phyloP scores from a whole-genome alignment of 23 red algal genomes.

The Agarophyton chilense region DNA sequence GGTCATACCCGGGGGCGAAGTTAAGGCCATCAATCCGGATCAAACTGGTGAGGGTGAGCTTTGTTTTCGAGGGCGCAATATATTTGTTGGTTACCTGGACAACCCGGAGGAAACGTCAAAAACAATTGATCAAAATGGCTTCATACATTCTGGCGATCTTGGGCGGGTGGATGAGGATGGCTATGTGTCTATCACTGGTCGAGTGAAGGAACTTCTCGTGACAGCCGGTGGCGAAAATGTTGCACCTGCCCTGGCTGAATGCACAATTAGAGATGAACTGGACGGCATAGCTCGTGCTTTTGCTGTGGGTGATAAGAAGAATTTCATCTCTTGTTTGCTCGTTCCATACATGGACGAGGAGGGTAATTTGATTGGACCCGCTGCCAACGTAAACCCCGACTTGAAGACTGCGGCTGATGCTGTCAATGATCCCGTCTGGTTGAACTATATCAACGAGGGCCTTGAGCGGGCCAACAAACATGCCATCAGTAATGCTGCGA shows the following conservation, averaged over 20 bases:
- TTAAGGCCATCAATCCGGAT: slow-evolving; percentile 61
- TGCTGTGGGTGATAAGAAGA: slow-evolving; percentile 85
- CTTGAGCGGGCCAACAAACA: slow-evolving; percentile 62
- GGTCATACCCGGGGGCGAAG: slow-evolving; percentile 40
- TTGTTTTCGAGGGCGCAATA: slow-evolving; percentile 81
- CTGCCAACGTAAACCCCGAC: slow-evolving; percentile 33
- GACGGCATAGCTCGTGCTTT: slow-evolving; percentile 73
- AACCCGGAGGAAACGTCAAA: slow-evolving; percentile 59
- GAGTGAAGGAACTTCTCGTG: slow-evolving; percentile 91
- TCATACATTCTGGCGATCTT: slow-evolving; percentile 88
- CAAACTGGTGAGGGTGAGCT: slow-evolving; percentile 74
- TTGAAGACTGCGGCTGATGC: slow-evolving; percentile 63
- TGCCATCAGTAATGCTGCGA: slow-evolving; percentile 71
- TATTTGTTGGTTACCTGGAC: slow-evolving; percentile 84
- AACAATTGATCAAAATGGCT: slow-evolving; percentile 88
- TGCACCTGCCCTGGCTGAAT: slow-evolving; percentile 79
- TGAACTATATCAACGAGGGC: slow-evolving; percentile 62
- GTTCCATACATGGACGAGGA: slow-evolving; percentile 72
- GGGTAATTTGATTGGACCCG: slow-evolving; percentile 70
- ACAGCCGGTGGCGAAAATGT: slow-evolving; percentile 95
- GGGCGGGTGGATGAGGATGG: slow-evolving; percentile 81
- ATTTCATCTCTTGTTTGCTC: slow-evolving; percentile 84
- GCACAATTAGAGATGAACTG: slow-evolving; percentile 52
- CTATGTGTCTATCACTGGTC: slow-evolving; percentile 83
- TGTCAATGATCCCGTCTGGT: slow-evolving; percentile 55